phyloP scores from a whole-genome alignment of 1,284 basidiomycete genomes.

The Cryptococcus maquisensis region DNA sequence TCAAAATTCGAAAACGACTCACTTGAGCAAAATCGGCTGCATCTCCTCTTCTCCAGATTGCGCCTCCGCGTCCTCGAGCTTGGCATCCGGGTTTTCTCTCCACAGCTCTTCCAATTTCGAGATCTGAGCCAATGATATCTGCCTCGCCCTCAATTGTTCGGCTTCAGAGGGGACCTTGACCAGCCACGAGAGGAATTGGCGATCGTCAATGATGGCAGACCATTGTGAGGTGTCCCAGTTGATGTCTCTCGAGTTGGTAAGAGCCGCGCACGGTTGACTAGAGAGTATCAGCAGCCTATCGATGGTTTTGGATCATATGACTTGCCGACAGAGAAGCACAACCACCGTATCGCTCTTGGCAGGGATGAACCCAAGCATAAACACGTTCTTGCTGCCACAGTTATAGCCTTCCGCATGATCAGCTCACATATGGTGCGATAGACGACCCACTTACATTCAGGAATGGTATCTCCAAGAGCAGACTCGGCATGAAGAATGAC shows the following conservation, averaged over 20 bases:
- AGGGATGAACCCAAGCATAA: constrained; percentile 98
- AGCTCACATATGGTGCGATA: constrained; percentile 13
- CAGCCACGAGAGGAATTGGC: constrained; percentile 96
- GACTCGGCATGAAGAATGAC: constrained; percentile 93
- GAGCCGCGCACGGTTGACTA: constrained; percentile 94
- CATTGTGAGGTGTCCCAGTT: constrained; percentile 97
- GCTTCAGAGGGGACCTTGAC: constrained; percentile 95
- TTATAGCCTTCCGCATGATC: constrained; percentile 62
- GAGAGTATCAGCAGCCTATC: background rate
- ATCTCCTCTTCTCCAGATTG: constrained; percentile 95
- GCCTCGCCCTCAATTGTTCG: constrained; percentile 89
- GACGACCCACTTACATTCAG: constrained; percentile 62
- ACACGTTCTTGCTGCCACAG: constrained; percentile 99
- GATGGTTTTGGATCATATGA: background rate
- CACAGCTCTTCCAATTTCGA: constrained; percentile 96
- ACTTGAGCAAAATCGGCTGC: constrained; percentile 76
- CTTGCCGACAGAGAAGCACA: constrained; percentile 91
- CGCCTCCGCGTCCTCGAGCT: constrained; percentile 93
- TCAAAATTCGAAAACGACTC: constrained; percentile 7
- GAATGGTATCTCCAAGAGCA: constrained; percentile 92
- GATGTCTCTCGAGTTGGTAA: constrained; percentile 83
- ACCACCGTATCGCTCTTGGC: constrained; percentile 99
- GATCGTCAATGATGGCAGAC: constrained; percentile 97
- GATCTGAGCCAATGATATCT: constrained; percentile 95
- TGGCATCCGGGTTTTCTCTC: constrained; percentile 93